These are phyloP conservation scores for Paramyrothecium roridum DNA, from an alignment of 2,329 filamentous ascomycete species.

Conservation along the genomic window DNA sequence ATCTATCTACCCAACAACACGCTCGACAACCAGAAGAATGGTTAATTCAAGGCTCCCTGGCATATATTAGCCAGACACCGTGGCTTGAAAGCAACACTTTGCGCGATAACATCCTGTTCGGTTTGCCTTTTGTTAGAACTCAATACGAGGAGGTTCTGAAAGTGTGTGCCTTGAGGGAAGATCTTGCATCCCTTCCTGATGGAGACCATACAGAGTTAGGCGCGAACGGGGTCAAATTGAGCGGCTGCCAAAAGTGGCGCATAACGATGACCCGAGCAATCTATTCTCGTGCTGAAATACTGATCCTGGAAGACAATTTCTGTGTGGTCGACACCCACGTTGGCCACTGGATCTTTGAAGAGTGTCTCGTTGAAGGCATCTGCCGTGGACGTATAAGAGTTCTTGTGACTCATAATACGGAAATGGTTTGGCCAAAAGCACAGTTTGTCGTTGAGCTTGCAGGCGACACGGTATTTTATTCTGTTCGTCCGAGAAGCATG, in stretches of 20 bases:
- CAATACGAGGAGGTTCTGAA: slow-evolving; percentile 69
- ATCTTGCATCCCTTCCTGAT: slow-evolving; percentile 71
- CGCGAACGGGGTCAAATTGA: slow-evolving; percentile 80
- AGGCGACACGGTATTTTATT: slow-evolving; percentile 62
- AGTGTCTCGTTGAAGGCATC: slow-evolving; percentile 69
- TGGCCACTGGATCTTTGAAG: slow-evolving; percentile 75
- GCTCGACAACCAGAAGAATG: slow-evolving; percentile 63
- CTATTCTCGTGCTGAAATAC: slow-evolving; percentile 73
- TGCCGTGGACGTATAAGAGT: slow-evolving; percentile 69
- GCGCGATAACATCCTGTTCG: slow-evolving; percentile 75
- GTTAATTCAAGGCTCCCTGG: slow-evolving; percentile 68
- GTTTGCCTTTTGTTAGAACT: slow-evolving; percentile 64
- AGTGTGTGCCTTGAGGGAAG: slow-evolving; percentile 71
- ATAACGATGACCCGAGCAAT: slow-evolving; percentile 76
- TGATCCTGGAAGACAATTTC: slow-evolving; percentile 82
- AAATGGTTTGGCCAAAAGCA: slow-evolving; percentile 65
- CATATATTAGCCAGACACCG: slow-evolving; percentile 75
- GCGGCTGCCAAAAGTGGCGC: slow-evolving; percentile 80
- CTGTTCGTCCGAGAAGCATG: slow-evolving; percentile 39
- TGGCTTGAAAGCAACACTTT: slow-evolving; percentile 85
- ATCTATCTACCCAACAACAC: slow-evolving; percentile 53
- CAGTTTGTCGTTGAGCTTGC: slow-evolving; percentile 73
- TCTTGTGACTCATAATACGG: slow-evolving; percentile 77
- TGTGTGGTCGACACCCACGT: slow-evolving; percentile 80
- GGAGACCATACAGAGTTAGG: slow-evolving; percentile 80